Evolutionary conservation across 768 basidiomycete species (phyloP).

Genomic region (Mycena vitilis): DNA sequence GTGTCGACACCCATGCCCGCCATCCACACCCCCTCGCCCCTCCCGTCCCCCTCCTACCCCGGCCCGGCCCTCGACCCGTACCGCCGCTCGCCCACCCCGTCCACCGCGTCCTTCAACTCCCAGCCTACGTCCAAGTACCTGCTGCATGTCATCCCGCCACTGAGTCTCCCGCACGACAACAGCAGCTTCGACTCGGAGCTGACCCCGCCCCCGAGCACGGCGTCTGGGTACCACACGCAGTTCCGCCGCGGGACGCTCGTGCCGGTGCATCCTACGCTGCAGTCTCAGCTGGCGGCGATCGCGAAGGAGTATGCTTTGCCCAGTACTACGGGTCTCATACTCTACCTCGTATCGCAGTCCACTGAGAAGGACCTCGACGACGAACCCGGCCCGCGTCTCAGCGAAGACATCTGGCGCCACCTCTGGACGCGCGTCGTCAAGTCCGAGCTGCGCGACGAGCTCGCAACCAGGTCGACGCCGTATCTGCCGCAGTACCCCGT

Average conservation of each 20-base stretch:
- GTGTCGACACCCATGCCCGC: slow-evolving; percentile 80
- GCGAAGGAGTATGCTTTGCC: slow-evolving; percentile 95
- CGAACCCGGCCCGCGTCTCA: slow-evolving; percentile 83
- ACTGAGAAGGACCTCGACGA: slow-evolving; percentile 49
- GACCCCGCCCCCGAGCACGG: slow-evolving; percentile 63
- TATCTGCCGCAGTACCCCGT: slow-evolving; percentile 43
- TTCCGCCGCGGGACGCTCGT: slow-evolving; percentile 89
- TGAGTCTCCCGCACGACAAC: slow-evolving; percentile 74
- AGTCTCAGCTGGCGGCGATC: slow-evolving; percentile 86
- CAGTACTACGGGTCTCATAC: slow-evolving; percentile 81
- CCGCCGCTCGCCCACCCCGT: slow-evolving; percentile 65
- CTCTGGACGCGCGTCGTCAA: slow-evolving; percentile 83
- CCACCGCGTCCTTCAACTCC: slow-evolving; percentile 54
- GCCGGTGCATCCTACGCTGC: slow-evolving; percentile 85
- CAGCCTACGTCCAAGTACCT: slow-evolving; percentile 73
- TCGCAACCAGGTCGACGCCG: too few species aligned
- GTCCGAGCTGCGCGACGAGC: slow-evolving; percentile 65
- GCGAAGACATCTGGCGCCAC: slow-evolving; percentile 89
- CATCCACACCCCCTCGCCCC: slow-evolving; percentile 47
- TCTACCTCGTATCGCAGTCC: slow-evolving; percentile 74
- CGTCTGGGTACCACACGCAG: slow-evolving; percentile 82
- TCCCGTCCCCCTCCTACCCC: slow-evolving; percentile 49
- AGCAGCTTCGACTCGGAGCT: slow-evolving; percentile 57
- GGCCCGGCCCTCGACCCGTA: slow-evolving; percentile 51
- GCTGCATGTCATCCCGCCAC: slow-evolving; percentile 86